Evolutionary conservation across 768 basidiomycete species (phyloP).

Genomic region (Galerina sulciceps): DNA sequence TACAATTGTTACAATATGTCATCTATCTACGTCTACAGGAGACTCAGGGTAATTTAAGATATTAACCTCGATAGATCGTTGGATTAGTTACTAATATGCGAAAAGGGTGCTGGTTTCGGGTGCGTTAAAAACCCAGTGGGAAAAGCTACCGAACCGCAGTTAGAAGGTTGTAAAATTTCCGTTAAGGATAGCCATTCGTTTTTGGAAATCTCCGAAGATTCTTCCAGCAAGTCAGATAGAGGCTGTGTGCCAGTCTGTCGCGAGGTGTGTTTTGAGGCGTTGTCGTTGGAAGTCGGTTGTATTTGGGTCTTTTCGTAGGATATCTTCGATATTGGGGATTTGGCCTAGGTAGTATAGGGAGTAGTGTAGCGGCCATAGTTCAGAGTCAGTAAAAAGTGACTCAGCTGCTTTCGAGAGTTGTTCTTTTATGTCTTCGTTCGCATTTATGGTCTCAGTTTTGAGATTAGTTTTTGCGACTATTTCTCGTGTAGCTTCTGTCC

Average conservation of each 20-base stretch:
- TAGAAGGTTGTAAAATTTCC: background rate
- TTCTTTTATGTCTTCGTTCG: no score
- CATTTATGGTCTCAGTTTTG: no score
- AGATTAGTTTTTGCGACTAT: no score
- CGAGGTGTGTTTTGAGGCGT: slow-evolving; percentile 7
- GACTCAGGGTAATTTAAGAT: slow-evolving; percentile 5
- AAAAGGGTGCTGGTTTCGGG: background rate
- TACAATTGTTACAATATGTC: slow-evolving; percentile 10
- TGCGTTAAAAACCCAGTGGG: slow-evolving; percentile 11
- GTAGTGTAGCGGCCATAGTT: slow-evolving; percentile 10
- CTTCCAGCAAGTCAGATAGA: slow-evolving; percentile 7
- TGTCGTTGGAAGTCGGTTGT: background rate
- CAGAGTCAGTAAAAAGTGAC: background rate
- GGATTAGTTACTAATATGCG: background rate
- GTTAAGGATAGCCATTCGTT: slow-evolving; percentile 6
- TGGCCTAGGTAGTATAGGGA: slow-evolving; percentile 13
- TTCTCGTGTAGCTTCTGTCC: no score
- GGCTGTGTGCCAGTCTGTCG: slow-evolving; percentile 8
- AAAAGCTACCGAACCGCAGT: slow-evolving; percentile 11
- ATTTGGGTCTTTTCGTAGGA: background rate
- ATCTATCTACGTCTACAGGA: slow-evolving; percentile 10
- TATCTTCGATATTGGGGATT: background rate
- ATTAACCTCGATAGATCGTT: slow-evolving; percentile 6
- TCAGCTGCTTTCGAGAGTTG: no score
- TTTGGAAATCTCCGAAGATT: slow-evolving; percentile 13